These are phyloP conservation scores for Globisporangium paroecandrum DNA, from an alignment of 352 stramenopile genomes.

Conservation along the genomic window DNA sequence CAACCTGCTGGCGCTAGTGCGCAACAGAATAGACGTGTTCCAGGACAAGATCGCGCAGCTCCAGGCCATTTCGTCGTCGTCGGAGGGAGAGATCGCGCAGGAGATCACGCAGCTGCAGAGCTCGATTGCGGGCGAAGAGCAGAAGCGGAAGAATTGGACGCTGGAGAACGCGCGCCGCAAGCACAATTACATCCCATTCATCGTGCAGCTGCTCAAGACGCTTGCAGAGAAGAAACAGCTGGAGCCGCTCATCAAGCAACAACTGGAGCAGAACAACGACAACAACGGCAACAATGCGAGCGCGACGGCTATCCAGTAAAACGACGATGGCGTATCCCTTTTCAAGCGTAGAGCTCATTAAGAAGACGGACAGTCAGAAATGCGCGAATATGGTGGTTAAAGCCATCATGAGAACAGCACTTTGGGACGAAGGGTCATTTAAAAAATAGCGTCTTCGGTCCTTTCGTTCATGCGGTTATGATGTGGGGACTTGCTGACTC, in stretches of 20 bases:
- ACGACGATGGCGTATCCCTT: not conserved
- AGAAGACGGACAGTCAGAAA: not conserved
- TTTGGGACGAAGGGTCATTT: not conserved
- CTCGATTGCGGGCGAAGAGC: constrained; percentile 45
- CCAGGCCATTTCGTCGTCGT: constrained; percentile 17
- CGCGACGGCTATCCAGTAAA: constrained; percentile 19
- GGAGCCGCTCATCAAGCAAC: constrained; percentile 69
- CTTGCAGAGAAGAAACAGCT: constrained; percentile 90
- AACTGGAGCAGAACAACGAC: constrained; percentile 31
- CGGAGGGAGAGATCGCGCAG: constrained; percentile 32
- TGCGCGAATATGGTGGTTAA: not conserved
- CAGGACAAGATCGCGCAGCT: constrained; percentile 43
- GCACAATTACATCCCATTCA: constrained; percentile 97
- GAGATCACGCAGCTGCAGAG: constrained; percentile 43
- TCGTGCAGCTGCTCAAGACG: constrained; percentile 91
- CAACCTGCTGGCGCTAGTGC: constrained; percentile 93
- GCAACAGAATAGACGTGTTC: constrained; percentile 69
- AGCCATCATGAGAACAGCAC: not conserved
- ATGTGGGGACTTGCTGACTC: not conserved
- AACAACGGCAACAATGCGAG: constrained; percentile 16
- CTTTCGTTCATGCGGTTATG: constrained; percentile 4
- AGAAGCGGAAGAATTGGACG: constrained; percentile 79
- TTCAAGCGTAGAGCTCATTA: not conserved
- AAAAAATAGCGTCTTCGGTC: constrained; percentile 8
- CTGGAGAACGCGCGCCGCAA: constrained; percentile 92